These are phyloP conservation scores for Rossbeevera mucosa DNA, from an alignment of 768 basidiomycete species.

Conservation along the genomic window DNA sequence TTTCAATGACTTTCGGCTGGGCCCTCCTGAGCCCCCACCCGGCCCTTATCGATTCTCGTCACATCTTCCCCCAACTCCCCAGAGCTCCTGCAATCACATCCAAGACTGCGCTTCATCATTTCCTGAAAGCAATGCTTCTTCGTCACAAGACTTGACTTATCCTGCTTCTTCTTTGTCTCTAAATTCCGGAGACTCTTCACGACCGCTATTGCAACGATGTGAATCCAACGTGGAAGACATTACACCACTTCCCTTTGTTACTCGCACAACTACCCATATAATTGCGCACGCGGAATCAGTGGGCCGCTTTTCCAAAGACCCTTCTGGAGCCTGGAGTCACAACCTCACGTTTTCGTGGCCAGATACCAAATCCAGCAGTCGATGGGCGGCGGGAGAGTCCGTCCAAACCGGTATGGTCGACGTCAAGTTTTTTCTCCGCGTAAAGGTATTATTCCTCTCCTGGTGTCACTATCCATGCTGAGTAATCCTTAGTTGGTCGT, in stretches of 20 bases:
- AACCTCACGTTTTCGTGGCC: slow-evolving; percentile 73
- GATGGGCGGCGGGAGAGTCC: slow-evolving; percentile 80
- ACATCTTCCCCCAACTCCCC: slow-evolving; percentile 17
- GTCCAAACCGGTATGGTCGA: slow-evolving; percentile 59
- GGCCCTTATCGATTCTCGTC: slow-evolving; percentile 17
- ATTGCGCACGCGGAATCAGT: slow-evolving; percentile 58
- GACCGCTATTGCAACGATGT: slow-evolving; percentile 21
- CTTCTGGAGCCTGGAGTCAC: slow-evolving; percentile 56
- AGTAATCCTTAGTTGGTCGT: slow-evolving; percentile 41
- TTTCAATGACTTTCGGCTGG: slow-evolving; percentile 40
- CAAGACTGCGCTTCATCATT: slow-evolving; percentile 16
- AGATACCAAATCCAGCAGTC: slow-evolving; percentile 56
- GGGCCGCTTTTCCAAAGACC: slow-evolving; percentile 51
- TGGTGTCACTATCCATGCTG: slow-evolving; percentile 10
- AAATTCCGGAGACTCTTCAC: slow-evolving; percentile 24
- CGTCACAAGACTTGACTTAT: slow-evolving; percentile 19
- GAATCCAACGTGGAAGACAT: slow-evolving; percentile 13
- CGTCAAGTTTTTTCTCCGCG: slow-evolving; percentile 65
- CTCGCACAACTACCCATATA: slow-evolving; percentile 42
- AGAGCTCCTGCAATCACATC: slow-evolving; percentile 27
- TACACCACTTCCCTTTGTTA: slow-evolving; percentile 6
- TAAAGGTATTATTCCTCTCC: slow-evolving; percentile 49
- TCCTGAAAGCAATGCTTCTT: slow-evolving; percentile 9
- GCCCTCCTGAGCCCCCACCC: slow-evolving; percentile 23
- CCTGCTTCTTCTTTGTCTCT: slow-evolving; percentile 20